Base-by-base conservation (phyloP, 257 asterid species). In the Hygrophila difformis region DNA sequence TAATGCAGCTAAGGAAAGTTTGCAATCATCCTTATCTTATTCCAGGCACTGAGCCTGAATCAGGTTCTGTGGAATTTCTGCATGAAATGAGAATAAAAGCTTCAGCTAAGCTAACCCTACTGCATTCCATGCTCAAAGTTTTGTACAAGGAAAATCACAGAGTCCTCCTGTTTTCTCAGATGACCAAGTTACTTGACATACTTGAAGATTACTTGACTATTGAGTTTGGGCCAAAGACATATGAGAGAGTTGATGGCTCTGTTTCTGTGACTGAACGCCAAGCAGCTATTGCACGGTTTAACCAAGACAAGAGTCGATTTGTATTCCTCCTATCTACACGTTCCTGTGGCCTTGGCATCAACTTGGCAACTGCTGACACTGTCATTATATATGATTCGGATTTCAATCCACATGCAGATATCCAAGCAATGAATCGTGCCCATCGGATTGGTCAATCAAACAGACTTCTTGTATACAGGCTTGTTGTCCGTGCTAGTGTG, bases 51-150 rank as follows among this genome's bases (percentile, higher is more conserved):
- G 96, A 86, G 66, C 99, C 99, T 48, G 99, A 86, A 53, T 68
- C 77, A 14, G 99, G 95, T 11, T 78, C 95, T 3, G 46, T 74
- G 38, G 88, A 83, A 39, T 87, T 86, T 70, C 94, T 91, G 47
- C 99, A 91, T 42, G 99, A 91, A 67, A 91, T 86, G 99, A 71
- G 96, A 57, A 86, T 91, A 62, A 91, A 86, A 72, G 99, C 99
- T 67, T 91, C 99, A 20, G 95, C 93, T 21, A 91, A 91, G 73
- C 78, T 91, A 56, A 78, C 96, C 44, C 74, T 91, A 51, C 77
- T 91, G 65, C 96, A 91, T 66, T 86, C 95, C 6, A 91, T 91
- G 99, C 99, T 91, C 46, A 80, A 79, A 55, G 24, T 63, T 51
- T 74, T 91, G 69, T 75, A 82, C 63, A 83, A 69, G 58, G 87